Evolutionary conservation across 2,329 filamentous ascomycete genomes (phyloP), one percentile per base, ranked within the genome.

Genomic region (Aspergillus flavus): DNA sequence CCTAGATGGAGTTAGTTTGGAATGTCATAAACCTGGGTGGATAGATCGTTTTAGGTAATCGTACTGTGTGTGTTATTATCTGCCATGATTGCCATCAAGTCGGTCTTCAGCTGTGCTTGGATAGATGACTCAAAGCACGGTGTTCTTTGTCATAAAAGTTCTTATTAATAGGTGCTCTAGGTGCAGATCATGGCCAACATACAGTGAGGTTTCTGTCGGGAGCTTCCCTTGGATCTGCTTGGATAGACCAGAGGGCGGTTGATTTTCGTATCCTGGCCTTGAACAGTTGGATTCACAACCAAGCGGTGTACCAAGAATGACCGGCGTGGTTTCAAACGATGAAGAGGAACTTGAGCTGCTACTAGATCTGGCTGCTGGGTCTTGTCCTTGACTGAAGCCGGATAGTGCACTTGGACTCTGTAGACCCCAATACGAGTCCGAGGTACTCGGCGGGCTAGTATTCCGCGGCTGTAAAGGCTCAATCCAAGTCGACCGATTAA

Each of bases 51-150:
- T 11, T 23, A 23, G 39, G 36, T 26, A 58, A 58, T 23, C 73
- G 57, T 74, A 76, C 74, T 71, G 19, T 72, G 68, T 56, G 70
- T 59, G 50, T 75, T 72, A 34, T 73, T 72, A 39, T 73, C 73
- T 65, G 73, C 71, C 74, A 76, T 75, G 57, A 61, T 65, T 62
- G 64, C 67, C 64, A 65, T 66, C 39, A 71, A 68, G 61, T 71
- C 71, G 59, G 64, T 41, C 39, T 68, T 64, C 62, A 69, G 65
- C 64, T 43, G 36, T 30, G 55, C 46, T 50, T 55, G 56, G 45
- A 50, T 43, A 30, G 58, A 59, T 39, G 11, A 19, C 12, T 39
- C 52, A 39, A 23, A 55, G 16, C 16, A 32, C 32, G 52, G 34
- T 55, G 52, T 16, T 19, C 52, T 55, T 55, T 26, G 11, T 9